Evolutionary conservation across 371 early-diverging fungal species (phyloP), one percentile per base, ranked within the genome.

Genomic region (Mortierella sp.): DNA sequence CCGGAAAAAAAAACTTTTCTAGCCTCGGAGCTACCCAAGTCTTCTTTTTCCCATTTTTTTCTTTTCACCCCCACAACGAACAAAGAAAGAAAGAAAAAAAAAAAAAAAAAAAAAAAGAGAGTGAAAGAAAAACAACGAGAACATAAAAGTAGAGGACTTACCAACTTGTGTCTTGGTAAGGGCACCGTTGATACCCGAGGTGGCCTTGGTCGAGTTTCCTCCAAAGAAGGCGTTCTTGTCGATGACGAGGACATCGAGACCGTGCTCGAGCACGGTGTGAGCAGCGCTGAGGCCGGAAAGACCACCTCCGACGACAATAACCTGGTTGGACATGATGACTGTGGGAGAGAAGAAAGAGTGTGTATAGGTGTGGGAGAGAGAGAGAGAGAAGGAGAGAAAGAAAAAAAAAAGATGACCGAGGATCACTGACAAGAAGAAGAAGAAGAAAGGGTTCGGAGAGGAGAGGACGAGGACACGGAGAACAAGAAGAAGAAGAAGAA

Each of bases 131-230:
- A n/a, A n/a, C n/a, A 12, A 53, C 21, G 15, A 21, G 2, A 46
- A 45, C 64, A 30, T 23, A 4, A 55, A 62, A 60, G 11, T 23
- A 68, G 96, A 80, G 82, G 86, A 77, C 58, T 79, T 80, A 62
- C 85, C 81, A 52, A 91, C 83, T 59, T 91, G 92, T 23, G 96
- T 94, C 66, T 87, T 89, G 43, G 98, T 97, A 57, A 92, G 85
- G 43, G 94, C 97, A 55, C 97, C 97, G 86, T 97, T 98, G 84
- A 98, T 98, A 68, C 98, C 98, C 4, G 97, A 97, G 7, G 98
- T 96, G n/a, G 98, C 98, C 87, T 98, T 98, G 73, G 97, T 93
- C 18, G 92, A 92, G 84, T 95, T 95, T 55, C 97, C 98, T 60
- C 96, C 95, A 80, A 95, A 89, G 89, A 94, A 95, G 63, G 94